Base-by-base conservation (phyloP, 495 filamentous ascomycete genomes). In the Physcia stellaris region DNA sequence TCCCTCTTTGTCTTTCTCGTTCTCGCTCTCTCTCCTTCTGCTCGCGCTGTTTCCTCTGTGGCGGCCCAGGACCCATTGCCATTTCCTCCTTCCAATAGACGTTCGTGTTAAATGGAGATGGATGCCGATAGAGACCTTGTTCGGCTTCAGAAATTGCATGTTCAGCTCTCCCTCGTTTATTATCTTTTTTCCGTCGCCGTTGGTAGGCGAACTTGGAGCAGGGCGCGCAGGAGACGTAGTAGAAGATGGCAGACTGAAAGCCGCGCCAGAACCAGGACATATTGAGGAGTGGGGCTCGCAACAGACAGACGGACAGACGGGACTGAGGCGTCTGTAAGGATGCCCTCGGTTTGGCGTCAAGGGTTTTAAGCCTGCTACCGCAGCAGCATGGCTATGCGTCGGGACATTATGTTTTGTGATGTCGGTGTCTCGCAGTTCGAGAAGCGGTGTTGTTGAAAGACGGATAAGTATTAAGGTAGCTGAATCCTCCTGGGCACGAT, bases 31-130 rank as follows among this genome's bases (percentile, higher is more conserved):
- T 51, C 35, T 32, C 49, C 48, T 37, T 53, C 46, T 39, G 32
- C 36, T 40, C 46, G 43, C 61, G 64, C 35, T 61, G 59, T 19
- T 65, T 64, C 45, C 77, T 72, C 50, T 73, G 73, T 21, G 77
- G 71, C 24, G 83, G 70, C 1, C 75, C 75, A 4, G 86, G 86
- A 0, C 86, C 86, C 56, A 86, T 60, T 31, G 61, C 60, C 36
- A 93, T 86, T 58, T 94, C 86, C 45, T 88, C 83, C 6, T 59
- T 58, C 86, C 86, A 94, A 57, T 81, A 83, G 32, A 75, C 75
- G 49, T 94, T 94, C 21, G 83, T 90, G 35, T 72, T 73, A 54
- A 81, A 86, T 4, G 86, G 78, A 19, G 76, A 73, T 2, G 86
- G 84, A 47, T 94, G 86, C 12, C 70, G 65, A 52, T 88, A 90